Conservation (phyloP, 2,329 filamentous ascomycete species). For the Aureobasidium sp. region DNA sequence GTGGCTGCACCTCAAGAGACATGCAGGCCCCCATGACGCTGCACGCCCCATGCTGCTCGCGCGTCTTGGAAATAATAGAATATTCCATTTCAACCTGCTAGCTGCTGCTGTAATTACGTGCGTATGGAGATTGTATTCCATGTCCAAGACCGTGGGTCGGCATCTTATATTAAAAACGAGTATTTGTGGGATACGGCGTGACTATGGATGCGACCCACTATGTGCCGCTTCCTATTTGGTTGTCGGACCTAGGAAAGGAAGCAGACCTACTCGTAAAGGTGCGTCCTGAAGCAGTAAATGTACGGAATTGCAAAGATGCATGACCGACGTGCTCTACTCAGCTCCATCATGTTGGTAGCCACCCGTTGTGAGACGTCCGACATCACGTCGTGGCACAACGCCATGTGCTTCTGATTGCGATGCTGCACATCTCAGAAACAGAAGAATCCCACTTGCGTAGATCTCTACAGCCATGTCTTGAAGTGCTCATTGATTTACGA, state of each 20-base stretch:
- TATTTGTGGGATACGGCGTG: background rate
- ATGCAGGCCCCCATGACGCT: background rate
- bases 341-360: background rate
- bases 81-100: background rate
- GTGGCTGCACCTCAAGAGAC: background rate
- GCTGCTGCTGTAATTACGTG: background rate
- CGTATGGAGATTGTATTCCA: slow-evolving; percentile 7
- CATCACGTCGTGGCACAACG: background rate
- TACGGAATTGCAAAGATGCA: background rate
- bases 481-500: background rate
- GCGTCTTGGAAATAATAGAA: background rate
- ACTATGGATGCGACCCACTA: background rate
- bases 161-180: slow-evolving; percentile 12
- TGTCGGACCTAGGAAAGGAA: background rate
- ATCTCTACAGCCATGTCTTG: background rate
- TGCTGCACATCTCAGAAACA: background rate
- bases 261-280: background rate
- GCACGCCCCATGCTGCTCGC: background rate
- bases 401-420: background rate
- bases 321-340: background rate
- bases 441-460: background rate
- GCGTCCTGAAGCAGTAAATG: background rate
- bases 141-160: slow-evolving; percentile 7
- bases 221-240: background rate
- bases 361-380: background rate